Base-by-base conservation (phyloP, 75 land plant genomes). In the Pinus albicaulis region DNA sequence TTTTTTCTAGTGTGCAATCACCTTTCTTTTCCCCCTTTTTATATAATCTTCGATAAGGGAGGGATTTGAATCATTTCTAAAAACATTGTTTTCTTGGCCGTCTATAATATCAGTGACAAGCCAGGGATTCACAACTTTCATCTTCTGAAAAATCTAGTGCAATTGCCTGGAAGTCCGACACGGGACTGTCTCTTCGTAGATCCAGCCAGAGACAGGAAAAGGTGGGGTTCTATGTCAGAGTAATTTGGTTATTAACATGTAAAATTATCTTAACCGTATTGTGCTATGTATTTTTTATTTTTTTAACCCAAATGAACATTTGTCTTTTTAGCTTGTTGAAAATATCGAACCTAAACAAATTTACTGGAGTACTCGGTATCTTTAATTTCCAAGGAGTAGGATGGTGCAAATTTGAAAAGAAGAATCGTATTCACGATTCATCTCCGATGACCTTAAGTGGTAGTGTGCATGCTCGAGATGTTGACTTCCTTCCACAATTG, bases 301-400 rank as follows among this genome's bases (percentile, higher is more conserved):
- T 36, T 38, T 19, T 7, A 24, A n/a, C n/a, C 55, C 31, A 4
- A 77, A 81, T 38, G 36, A 24, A 19, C 64, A 20, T 26, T 78
- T 20, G 15, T 16, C 25, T 79, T 56, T 78, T 48, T 77, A 89
- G 93, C 64, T 74, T 91, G 77, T 72, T 91, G 74, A 91, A 91
- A 82, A 84, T 91, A 24, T 91, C 91, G 99, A 96, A 93, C 82
- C 73, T 89, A 91, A 96, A 93, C 90, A 90, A 87, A 73, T 89
- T 78, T 85, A 87, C 93, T 4, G 99, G 99, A 26, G 86, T 94
- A 23, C 19, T 96, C 10, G 99, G 94, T n/a, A 87, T 85, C 53
- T 96, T 94, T 89, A 96, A 96, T 71, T 96, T 97, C 86, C 99
- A 96, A 79, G 99, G 99, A 0, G 94, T 97, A 2, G 99, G 98